phyloP scores from a whole-genome alignment of 164 flowering plant species.

The Litsea cubeba region DNA sequence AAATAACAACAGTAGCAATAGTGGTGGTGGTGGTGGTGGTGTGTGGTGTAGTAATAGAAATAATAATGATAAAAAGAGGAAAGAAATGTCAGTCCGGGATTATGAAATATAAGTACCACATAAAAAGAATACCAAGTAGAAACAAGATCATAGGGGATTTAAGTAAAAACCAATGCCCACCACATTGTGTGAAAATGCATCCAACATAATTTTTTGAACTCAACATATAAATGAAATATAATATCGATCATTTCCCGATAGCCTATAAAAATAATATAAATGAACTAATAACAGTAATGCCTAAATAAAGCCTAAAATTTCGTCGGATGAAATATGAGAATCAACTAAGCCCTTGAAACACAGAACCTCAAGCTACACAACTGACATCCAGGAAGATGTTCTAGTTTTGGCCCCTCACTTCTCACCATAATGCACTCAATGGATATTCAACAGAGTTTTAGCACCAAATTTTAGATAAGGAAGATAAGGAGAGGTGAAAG shows the following conservation, averaged over 20 bases:
- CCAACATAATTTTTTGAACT: neutral
- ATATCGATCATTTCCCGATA: neutral
- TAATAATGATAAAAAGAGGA: too few species aligned
- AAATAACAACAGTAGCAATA: neutral
- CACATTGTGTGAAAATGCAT: neutral
- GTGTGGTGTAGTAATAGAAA: too few species aligned
- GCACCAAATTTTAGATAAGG: too few species aligned
- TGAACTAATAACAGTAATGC: too few species aligned
- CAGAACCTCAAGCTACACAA: neutral
- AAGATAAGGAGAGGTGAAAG: too few species aligned
- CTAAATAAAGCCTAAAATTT: too few species aligned
- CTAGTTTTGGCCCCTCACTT: neutral
- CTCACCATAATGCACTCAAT: neutral
- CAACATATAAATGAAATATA: neutral
- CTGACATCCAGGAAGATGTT: neutral
- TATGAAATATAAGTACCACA: neutral
- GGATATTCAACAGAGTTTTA: too few species aligned
- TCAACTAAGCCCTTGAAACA: neutral
- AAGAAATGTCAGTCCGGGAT: too few species aligned
- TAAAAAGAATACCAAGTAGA: slow-evolving; percentile 1
- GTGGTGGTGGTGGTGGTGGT: too few species aligned
- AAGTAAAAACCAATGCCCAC: neutral
- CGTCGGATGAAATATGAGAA: neutral
- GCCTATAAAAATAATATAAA: too few species aligned
- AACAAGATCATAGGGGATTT: slow-evolving; percentile 2